Evolutionary conservation across 805 yeast genomes (phyloP).

Genomic region (Wickerhamomyces kurtzmanii): DNA sequence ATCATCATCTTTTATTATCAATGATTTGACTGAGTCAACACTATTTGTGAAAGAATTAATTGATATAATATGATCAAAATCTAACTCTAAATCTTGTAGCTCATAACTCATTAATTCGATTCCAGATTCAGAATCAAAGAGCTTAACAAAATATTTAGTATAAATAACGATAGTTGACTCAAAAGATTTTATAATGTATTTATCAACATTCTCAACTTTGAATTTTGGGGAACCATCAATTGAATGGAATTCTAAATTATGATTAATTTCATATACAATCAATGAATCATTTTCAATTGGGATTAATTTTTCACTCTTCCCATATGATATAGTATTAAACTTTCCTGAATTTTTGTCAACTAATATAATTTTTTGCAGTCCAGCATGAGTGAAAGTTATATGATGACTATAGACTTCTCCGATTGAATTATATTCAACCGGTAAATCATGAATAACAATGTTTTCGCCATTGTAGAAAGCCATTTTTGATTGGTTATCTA

Average conservation of each 20-base stretch:
- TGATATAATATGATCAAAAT: conserved; percentile 4
- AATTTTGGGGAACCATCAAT: conserved; percentile 7
- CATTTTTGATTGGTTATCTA: too few relatives aligned
- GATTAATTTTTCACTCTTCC: conserved; percentile 2
- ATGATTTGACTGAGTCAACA: conserved; percentile 5
- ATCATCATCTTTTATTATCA: conserved; percentile 6
- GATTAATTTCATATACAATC: conserved; percentile 11
- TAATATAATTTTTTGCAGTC: too few relatives aligned
- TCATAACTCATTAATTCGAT: conserved; percentile 10
- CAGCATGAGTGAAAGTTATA: too few relatives aligned
- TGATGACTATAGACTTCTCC: conserved; percentile 14
- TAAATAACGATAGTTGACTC: conserved; percentile 11
- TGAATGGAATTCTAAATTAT: conserved; percentile 10
- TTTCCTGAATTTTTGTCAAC: too few relatives aligned
- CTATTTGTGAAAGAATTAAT: conserved; percentile 7
- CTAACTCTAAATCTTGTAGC: conserved; percentile 7
- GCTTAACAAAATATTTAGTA: conserved; percentile 12
- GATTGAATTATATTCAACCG: conserved; percentile 7
- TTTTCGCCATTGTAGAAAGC: conserved; percentile 8
- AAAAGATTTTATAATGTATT: conserved; percentile 9
- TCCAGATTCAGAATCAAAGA: conserved; percentile 16
- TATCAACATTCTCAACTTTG: conserved; percentile 12
- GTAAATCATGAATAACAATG: conserved; percentile 4
- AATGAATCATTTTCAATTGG: conserved; percentile 11
- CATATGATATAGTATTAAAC: conserved; percentile 1